Percentiles rank a stretch among this genome's conserved stretches.
phyloP scores from a whole-genome alignment of 73 alveolate species.

The Urostyla sp. region DNA sequence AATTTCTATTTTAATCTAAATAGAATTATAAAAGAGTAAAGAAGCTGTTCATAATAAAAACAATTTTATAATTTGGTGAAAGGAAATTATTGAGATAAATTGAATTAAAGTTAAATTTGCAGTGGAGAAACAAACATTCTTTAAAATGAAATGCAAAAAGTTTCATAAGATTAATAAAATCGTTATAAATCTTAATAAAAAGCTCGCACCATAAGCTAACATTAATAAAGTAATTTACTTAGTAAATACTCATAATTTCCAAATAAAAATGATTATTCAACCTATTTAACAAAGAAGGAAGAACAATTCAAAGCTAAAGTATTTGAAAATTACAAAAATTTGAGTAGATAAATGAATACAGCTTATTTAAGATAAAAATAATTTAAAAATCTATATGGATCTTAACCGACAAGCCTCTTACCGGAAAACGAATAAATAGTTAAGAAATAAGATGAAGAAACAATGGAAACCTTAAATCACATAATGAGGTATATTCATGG shows the following conservation, averaged over 20 bases:
- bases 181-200: not conserved
- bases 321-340: conserved; percentile 26
- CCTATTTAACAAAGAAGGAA: conserved; percentile 2
- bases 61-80: conserved; percentile 1
- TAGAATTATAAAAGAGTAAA: not conserved
- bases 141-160: not conserved
- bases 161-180: not conserved
- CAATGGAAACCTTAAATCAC: conserved; percentile 21
- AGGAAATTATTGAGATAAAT: too few relatives aligned
- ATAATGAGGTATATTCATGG: conserved; percentile 37
- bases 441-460: conserved; percentile 43
- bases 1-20: not conserved
- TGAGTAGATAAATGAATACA: conserved; percentile 35
- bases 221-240: not conserved
- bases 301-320: conserved; percentile 40
- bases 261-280: conserved; percentile 3
- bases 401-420: too few relatives aligned
- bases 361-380: conserved; percentile 24
- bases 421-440: conserved; percentile 29
- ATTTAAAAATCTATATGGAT: conserved; percentile 26
- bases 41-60: not conserved
- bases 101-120: conserved; percentile 9
- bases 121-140: not conserved
- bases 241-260: conserved; percentile 1
- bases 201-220: not conserved